Base-by-base conservation (phyloP, 2,329 filamentous ascomycete genomes). In the Rutstroemia sp. region DNA sequence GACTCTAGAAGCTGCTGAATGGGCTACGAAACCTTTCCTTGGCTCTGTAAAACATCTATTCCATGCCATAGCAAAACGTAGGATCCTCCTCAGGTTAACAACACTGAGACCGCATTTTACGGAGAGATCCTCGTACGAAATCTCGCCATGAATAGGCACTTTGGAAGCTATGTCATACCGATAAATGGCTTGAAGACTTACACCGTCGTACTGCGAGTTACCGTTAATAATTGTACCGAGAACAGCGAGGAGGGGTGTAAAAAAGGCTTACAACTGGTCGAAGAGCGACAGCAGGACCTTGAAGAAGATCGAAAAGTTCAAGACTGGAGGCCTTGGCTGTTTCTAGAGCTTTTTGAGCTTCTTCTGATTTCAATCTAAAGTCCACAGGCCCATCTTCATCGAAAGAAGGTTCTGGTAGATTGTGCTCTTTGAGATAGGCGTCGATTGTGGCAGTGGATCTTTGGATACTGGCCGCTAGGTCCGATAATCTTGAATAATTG, bases 51-150 rank as follows among this genome's bases (percentile, higher is more conserved):
- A 51, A 27, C 23, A 30, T 14, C 36, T 16, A 34, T 51, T 40
- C 21, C 10, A 51, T 19, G 49, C 39, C 25, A 51, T 51, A 30
- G 49, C 38, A 21, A 51, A 51, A 25, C 49, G 38, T 44, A 44
- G 17, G 6, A 51, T 51, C 14, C 49, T 40, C 7, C 23, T 21
- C 8, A 51, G 36, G 9, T 44, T 42, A 6, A 27, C 21, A 12
- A 30, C 21, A 25, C 39, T 6, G 16, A 51, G 49, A 30, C 38
- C 23, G 25, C 39, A 44, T 44, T 44, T 40, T 7, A 27, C 25
- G 12, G 36, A 40, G 6, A 51, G 38, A 1, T 51, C 49, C 42
- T 44, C 39, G 7, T 42, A 51, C 5, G 39, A 16, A 16, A 51
- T 42, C 25, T 51, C 49, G 23, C 49, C 38, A 7, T 30, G n/a